A percentile compares a stretch with the other conserved stretches of the same genome.
Evolutionary conservation across 768 basidiomycete species (phyloP).

Genomic region (Filobasidium floriforme): DNA sequence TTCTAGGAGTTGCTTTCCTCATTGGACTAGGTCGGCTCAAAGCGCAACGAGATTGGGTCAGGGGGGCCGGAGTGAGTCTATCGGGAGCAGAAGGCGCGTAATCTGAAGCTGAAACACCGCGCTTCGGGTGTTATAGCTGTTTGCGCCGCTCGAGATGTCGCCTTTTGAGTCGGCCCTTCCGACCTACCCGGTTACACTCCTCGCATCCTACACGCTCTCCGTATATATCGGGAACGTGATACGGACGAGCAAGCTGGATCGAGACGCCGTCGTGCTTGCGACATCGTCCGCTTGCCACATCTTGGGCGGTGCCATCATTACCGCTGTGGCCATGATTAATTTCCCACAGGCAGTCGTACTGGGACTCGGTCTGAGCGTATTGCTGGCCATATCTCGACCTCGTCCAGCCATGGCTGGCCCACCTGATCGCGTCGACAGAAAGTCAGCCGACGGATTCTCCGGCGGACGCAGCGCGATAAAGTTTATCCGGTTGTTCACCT

Average conservation of each 20-base stretch:
- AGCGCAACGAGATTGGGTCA: constrained; percentile 47
- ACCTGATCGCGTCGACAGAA: not conserved
- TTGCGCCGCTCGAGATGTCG: not conserved
- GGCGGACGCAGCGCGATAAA: no score
- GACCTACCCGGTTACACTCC: constrained; percentile 17
- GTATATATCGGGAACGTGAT: constrained; percentile 52
- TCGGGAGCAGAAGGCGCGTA: not conserved
- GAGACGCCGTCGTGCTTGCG: constrained; percentile 47
- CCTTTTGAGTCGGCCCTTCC: not conserved
- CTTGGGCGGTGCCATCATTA: constrained; percentile 75
- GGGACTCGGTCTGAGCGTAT: constrained; percentile 51
- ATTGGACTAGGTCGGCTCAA: constrained; percentile 29
- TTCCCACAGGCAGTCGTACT: constrained; percentile 77
- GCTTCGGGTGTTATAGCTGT: not conserved
- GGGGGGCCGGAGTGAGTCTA: constrained; percentile 53
- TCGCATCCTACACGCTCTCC: constrained; percentile 10
- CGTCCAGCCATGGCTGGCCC: not conserved
- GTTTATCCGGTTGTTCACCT: not conserved
- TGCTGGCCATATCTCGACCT: not conserved
- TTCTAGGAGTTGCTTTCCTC: constrained; percentile 22
- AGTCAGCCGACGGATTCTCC: not conserved
- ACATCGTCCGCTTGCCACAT: constrained; percentile 72
- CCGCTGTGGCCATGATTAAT: constrained; percentile 77
- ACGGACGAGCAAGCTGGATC: constrained; percentile 5
- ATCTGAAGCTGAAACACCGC: not conserved